Base-by-base conservation (phyloP, 495 filamentous ascomycete genomes). In the Aspergillus kassunensis region DNA sequence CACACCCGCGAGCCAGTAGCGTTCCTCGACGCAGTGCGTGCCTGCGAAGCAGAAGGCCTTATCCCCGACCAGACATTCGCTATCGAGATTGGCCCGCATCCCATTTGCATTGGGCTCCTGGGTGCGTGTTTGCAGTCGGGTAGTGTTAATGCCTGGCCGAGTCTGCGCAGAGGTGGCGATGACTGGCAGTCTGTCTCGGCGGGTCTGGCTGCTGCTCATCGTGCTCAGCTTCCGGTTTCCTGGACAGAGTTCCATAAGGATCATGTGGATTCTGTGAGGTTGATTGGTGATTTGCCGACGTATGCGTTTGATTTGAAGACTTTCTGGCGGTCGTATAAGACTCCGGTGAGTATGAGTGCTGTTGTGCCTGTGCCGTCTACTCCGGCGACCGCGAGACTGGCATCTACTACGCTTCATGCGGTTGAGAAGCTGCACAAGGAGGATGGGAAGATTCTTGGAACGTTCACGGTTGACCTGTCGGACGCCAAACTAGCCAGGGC, bases 1-100 rank as follows among this genome's bases (percentile, higher is more conserved):
- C 30, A 48, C 33, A 24, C 16, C 20, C 44, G 44, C 1, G 16
- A 48, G 16, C 6, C 44, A 6, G 44, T 48, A 0, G 2, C 24
- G 12, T 36, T 48, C 16, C 18, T 19, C 6, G 30, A 4, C 0
- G 44, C 44, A 0, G 18, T 48, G 31, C 37, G 30, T 13, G 18
- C 7, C 6, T 41, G 42, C n/a, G 40, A 39, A 12, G 8, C 1
- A 0, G 2, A 19, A 7, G 31, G 41, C 1, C 10, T 39, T 0
- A 40, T 45, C 21, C 3, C 1, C 5, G 35, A 40, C 41, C 18
- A 27, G 13, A 58, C 62, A 2, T 39, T 62, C 11, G 66, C 56
- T 51, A 31, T 74, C 35, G 69, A 74, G 41, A 61, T 74, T 41
- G 71, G 71, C 1, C 53, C 65, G 3, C 70, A 72, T 51, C 65